Conservation (phyloP, 2,329 filamentous ascomycete species). For the Diaporthe nobilis region DNA sequence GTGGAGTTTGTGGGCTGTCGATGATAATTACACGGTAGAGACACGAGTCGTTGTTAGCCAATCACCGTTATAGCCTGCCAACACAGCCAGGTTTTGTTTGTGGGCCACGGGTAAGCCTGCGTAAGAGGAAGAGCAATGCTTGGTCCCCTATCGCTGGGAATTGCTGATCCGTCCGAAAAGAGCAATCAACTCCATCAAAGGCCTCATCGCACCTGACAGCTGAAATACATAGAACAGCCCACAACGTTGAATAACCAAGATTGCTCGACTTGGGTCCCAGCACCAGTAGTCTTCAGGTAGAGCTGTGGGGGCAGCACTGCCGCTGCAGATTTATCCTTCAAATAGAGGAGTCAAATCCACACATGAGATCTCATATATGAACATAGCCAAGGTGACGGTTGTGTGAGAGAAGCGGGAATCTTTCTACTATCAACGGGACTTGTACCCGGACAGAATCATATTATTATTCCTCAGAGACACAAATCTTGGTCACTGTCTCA, state of each 20-base stretch:
- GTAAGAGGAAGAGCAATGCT: background rate
- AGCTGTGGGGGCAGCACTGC: too few species aligned
- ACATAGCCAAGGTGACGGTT: too few species aligned
- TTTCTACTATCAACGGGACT: too few species aligned
- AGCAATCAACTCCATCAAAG: background rate
- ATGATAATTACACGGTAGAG: background rate
- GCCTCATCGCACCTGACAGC: background rate
- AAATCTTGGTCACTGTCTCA: too few species aligned
- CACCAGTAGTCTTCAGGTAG: too few species aligned
- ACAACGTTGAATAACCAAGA: background rate
- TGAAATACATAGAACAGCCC: background rate
- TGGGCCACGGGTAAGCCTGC: background rate
- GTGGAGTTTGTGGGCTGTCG: background rate
- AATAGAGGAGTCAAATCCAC: too few species aligned
- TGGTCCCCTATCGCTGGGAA: background rate
- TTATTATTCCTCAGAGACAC: too few species aligned
- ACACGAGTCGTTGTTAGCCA: background rate
- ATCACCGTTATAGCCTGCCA: background rate
- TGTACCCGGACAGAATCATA: too few species aligned
- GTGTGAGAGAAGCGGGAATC: too few species aligned
- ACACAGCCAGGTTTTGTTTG: background rate
- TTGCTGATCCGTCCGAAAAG: background rate
- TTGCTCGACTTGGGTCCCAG: background rate
- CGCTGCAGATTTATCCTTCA: too few species aligned
- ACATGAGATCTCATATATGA: too few species aligned